Conservation (phyloP, 345 rosid genomes). For the Streptanthus diversifolius region DNA sequence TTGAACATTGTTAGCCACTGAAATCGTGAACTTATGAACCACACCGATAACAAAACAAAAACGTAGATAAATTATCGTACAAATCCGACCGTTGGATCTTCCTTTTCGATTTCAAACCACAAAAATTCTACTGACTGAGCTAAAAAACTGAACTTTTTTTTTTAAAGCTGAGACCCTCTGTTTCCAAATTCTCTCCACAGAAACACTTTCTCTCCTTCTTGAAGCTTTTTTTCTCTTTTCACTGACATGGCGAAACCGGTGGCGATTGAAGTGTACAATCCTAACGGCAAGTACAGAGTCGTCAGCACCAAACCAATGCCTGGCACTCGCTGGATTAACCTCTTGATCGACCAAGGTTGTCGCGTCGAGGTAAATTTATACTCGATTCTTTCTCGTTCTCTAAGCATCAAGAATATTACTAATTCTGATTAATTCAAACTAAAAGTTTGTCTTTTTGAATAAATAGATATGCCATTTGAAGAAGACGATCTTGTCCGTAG, state of each 20-base stretch:
- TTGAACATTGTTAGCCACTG: neutral
- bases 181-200: constrained; percentile 16
- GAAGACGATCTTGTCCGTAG: constrained; percentile 92
- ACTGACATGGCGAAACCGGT: constrained; percentile 82
- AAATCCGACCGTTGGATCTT: constrained; percentile 34
- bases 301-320: constrained; percentile 97
- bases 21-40: neutral
- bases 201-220: neutral
- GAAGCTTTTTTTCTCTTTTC: neutral
- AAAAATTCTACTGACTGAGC: constrained; percentile 4
- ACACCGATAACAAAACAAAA: neutral
- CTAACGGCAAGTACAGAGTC: constrained; percentile 88
- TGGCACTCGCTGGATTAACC: constrained; percentile 98
- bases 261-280: constrained; percentile 86
- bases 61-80: constrained; percentile 4
- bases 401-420: neutral
- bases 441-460: neutral
- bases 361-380: constrained; percentile 70
- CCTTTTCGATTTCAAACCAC: constrained; percentile 23
- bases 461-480: constrained; percentile 76
- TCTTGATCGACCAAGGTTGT: constrained; percentile 81
- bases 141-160: neutral
- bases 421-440: neutral
- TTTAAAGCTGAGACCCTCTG: neutral
- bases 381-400: neutral